Evolutionary conservation across 2,329 filamentous ascomycete genomes (phyloP).

Genomic region (Pseudomassariella vexata): DNA sequence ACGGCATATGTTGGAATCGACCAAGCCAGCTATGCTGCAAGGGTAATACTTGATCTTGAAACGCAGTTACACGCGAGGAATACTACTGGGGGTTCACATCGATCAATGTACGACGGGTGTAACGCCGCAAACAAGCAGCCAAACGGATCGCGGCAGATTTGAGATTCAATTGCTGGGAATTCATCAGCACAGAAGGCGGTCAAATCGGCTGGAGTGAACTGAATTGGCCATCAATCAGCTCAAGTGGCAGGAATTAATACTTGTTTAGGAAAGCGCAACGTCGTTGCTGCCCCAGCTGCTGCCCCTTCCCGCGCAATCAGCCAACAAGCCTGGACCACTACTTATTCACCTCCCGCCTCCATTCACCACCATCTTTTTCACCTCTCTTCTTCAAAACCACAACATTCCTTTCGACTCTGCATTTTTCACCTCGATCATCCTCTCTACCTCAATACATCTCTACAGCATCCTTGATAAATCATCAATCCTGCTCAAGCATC

Average conservation of each 20-base stretch:
- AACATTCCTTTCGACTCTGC: background rate
- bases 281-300: too few species aligned
- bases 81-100: background rate
- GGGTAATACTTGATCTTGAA: background rate
- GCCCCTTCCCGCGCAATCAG: too few species aligned
- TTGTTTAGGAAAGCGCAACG: too few species aligned
- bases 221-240: too few species aligned
- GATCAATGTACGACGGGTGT: background rate
- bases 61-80: background rate
- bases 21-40: too few species aligned
- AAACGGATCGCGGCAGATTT: conserved; percentile 1
- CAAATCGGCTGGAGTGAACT: background rate
- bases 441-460: background rate
- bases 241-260: conserved; percentile 14
- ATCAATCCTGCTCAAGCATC: background rate
- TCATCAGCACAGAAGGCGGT: background rate
- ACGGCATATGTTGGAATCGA: too few species aligned
- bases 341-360: too few species aligned
- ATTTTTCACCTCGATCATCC: background rate
- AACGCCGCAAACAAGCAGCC: background rate
- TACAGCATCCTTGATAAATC: background rate
- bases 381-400: conserved; percentile 14
- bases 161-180: background rate
- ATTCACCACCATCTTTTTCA: background rate
- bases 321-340: too few species aligned